Base-by-base conservation (phyloP, 1,284 basidiomycete species). In the Irpex lacteus region DNA sequence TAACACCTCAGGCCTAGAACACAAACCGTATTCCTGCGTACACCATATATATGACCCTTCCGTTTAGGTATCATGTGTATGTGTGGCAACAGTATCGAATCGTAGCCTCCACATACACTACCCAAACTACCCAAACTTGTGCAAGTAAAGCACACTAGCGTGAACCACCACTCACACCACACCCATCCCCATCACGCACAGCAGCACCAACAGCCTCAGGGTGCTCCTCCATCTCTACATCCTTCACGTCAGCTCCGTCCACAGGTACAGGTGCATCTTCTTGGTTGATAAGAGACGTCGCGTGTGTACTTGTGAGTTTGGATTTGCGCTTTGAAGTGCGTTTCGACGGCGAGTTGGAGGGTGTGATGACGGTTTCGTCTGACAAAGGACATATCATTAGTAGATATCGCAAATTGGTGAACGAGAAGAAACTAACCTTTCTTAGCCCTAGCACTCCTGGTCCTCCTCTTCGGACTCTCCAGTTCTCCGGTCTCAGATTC, bases 181-280 rank as follows among this genome's bases (percentile, higher is more conserved):
- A 63, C 47, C 54, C 52, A n/a, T 66, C 65, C 11, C 52, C 63
- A n/a, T 61, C 53, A 5, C 44, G 36, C 37, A 32, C 36, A 38
- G 56, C 59, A 36, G 61, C 65, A 36, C 32, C 60, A 13, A 61
- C 59, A 32, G 62, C 69, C 60, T 70, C 69, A 26, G 68, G 68
- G 40, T 69, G 66, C 58, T 70, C 68, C 21, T 68, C 67, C 19
- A 58, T 68, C 62, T 66, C 68, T 2, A 70, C 67, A 3, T 40
- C 62, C 19, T 56, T 62, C 2, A 61, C 59, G 4, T 37, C 34
- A 11, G 63, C 65, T 6, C 69, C 69, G 50, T 69, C 69, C 2
- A 69, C 68, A 8, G 67, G 65, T 36, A 63, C 59, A 32, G 65
- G 66, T 19, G 19, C 58, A 11, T 69, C 68, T 53, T 69, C 68